Percentiles rank a stretch among this genome's conserved stretches.
phyloP scores from a whole-genome alignment of 805 yeast genomes.

The Candida oleophila region DNA sequence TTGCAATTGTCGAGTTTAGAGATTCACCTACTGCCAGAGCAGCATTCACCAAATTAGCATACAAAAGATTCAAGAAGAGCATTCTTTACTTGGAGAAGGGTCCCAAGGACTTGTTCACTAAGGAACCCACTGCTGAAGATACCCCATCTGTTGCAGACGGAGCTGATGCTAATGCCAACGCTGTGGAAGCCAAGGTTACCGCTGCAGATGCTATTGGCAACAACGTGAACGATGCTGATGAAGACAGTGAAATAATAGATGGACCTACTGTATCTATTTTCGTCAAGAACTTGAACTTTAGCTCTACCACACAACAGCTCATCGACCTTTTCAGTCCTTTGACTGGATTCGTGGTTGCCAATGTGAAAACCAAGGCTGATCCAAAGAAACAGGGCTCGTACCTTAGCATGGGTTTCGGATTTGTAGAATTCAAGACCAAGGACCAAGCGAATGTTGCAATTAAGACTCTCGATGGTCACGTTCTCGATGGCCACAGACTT shows the following conservation, averaged over 20 bases:
- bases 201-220: conserved; percentile 45
- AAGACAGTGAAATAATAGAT: conserved; percentile 43
- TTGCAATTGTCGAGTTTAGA: conserved; percentile 88
- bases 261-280: conserved; percentile 88
- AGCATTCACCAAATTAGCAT: conserved; percentile 86
- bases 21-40: conserved; percentile 81
- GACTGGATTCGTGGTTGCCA: conserved; percentile 79
- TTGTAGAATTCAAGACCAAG: conserved; percentile 81
- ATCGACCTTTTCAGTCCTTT: conserved; percentile 62
- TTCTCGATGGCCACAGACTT: conserved; percentile 84
- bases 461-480: conserved; percentile 66
- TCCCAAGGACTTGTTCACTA: conserved; percentile 74
- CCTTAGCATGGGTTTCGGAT: conserved; percentile 97
- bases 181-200: conserved; percentile 45
- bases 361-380: conserved; percentile 85
- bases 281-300: conserved; percentile 87
- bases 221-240: conserved; percentile 16
- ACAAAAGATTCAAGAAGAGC: conserved; percentile 82
- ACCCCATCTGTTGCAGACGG: conserved; percentile 21
- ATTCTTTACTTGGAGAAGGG: conserved; percentile 92
- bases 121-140: conserved; percentile 45
- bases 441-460: conserved; percentile 81
- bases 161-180: conserved; percentile 31
- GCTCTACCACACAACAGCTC: conserved; percentile 63
- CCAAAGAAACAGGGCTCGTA: conserved; percentile 63